These are phyloP conservation scores for Russula sp. DNA, from an alignment of 768 basidiomycete species.

Conservation along the genomic window DNA sequence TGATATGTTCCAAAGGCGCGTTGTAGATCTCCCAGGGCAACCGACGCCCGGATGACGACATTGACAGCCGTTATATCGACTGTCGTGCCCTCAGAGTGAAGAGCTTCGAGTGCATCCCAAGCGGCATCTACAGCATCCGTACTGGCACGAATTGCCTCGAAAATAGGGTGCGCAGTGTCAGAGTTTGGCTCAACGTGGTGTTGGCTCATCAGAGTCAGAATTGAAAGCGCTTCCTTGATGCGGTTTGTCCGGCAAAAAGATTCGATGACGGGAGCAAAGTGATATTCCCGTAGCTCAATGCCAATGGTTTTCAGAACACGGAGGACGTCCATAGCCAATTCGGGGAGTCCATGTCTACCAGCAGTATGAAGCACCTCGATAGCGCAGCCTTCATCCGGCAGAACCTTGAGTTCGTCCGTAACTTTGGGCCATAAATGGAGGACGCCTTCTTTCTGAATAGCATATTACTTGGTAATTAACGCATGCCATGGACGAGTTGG, in stretches of 20 bases:
- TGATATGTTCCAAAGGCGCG: constrained; percentile 79
- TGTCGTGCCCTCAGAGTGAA: constrained; percentile 50
- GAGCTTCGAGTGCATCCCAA: constrained; percentile 61
- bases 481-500: neutral
- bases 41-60: constrained; percentile 61
- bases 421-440: constrained; percentile 57
- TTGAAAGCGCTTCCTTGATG: constrained; percentile 60
- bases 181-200: constrained; percentile 48
- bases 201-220: constrained; percentile 58
- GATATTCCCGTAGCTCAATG: constrained; percentile 59
- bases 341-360: constrained; percentile 66
- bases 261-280: constrained; percentile 75
- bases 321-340: constrained; percentile 65
- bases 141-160: constrained; percentile 46
- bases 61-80: constrained; percentile 64
- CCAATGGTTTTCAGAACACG: constrained; percentile 50
- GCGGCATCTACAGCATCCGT: constrained; percentile 58
- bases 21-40: constrained; percentile 61
- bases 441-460: constrained; percentile 62
- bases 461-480: neutral
- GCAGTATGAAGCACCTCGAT: constrained; percentile 68
- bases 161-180: constrained; percentile 55
- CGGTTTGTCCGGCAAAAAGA: constrained; percentile 58
- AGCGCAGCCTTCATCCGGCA: constrained; percentile 74
- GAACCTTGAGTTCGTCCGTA: constrained; percentile 49